Base-by-base conservation (phyloP, 768 basidiomycete genomes). In the Leccinum imitatum region DNA sequence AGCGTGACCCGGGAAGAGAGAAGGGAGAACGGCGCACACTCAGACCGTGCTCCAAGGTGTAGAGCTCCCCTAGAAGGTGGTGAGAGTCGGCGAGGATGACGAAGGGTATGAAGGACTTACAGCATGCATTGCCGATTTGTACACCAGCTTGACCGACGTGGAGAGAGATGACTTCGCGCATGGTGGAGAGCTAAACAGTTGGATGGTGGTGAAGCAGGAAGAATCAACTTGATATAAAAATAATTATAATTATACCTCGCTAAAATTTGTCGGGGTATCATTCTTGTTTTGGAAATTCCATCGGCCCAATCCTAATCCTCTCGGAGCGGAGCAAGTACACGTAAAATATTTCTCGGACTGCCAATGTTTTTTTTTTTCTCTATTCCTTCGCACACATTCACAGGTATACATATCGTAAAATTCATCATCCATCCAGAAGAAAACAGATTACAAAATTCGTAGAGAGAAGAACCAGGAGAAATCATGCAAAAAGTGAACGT, bases 141-240 rank as follows among this genome's bases (percentile, higher is more conserved):
- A 93, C 87, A 82, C 94, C 94, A 75, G 96, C 96, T 82, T 99
- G 96, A 65, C 95, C 95, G 70, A 97, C 93, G 73, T 97, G 93
- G 66, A 97, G 79, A 73, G 93, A 95, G 78, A 97, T 95, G 73
- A 97, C 93, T 87, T 92, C 90, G 77, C 90, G 88, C 90, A 92
- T 91, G 75, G 54, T 73, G 31, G 54, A 56, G 53, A 60, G 41
- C 64, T 54, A 59, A 52, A 65, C 53, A 55, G 27, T 50, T 50
- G 33, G 27, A 53, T 51, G 53, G 57, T 67, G 56, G 63, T 63
- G 62, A 30, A 53, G 59, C 57, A 53, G 62, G 58, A 58, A 63
- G 54, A 59, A 68, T 57, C 37, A 44, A 21, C 44, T 19, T 46
- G 44, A 46, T 46, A 46, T 46, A 46, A 46, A 46, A 46, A 46